Evolutionary conservation across 2,329 filamentous ascomycete genomes (phyloP), one percentile per base, ranked within the genome.

Genomic region (Clarireedia homoeocarpa): DNA sequence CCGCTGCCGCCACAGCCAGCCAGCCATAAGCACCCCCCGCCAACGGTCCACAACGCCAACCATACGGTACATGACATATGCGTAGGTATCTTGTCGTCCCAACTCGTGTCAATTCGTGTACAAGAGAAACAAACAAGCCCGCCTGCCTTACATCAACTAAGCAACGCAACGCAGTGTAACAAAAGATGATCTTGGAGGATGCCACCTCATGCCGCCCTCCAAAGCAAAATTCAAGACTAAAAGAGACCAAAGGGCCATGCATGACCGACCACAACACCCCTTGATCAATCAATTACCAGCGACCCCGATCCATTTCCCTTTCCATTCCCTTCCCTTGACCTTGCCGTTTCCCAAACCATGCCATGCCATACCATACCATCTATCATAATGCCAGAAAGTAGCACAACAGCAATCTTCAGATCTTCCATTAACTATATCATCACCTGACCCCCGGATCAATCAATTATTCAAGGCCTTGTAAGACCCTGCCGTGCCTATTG

Each of bases 401-500:
- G 30, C 30, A 34, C 30, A 34, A 34, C 30, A 34, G 30, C 12
- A 34, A 34, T 34, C 30, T 14, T 34, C 30, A 34, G 20, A 20
- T 34, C 30, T 12, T 40, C n/a, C 36, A 36, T 50, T 54, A 50
- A 50, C 30, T 55, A 36, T 54, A 30, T 55, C 6, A 40, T 23
- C 40, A 27, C 17, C n/a, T 23, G 30, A 27, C 17, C n/a, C 40
- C 44, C 14, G 12, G 10, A 12, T 12, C 30, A 34, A 34, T 12
- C 9, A 34, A 4, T 5, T 38, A 10, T 12, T 55, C 46, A 55
- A 23, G 74, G 73, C 65, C 75, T 71, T 61, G 71, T 73, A 61
- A 78, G 74, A 51, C 77, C 77, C 64, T 81, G 78, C 63, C 76
- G 74, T 26, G 77, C 76, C 76, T 79, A 26, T 1, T 36, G 17